Percentiles rank a stretch among this genome's conserved stretches.
phyloP scores from a whole-genome alignment of 257 asterid species.

The Solanum sitiens region DNA sequence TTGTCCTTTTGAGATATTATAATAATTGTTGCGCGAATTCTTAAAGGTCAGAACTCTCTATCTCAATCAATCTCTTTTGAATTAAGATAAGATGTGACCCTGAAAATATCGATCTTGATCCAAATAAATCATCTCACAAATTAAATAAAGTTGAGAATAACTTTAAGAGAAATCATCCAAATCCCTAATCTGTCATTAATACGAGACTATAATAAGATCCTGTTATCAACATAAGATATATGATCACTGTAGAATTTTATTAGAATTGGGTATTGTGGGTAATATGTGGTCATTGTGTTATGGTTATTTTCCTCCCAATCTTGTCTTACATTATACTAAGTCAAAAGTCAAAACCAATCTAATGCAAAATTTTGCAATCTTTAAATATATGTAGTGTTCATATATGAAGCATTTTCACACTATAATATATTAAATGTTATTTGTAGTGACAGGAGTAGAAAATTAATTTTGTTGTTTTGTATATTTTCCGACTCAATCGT shows the following conservation, averaged over 20 bases:
- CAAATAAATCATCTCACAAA: not conserved
- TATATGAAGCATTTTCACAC: not conserved
- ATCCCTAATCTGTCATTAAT: not conserved
- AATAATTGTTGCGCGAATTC: not conserved
- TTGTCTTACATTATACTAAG: not conserved
- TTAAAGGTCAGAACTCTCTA: not conserved
- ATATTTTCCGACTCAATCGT: not conserved
- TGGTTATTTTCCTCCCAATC: not conserved
- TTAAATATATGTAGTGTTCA: not conserved
- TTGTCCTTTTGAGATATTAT: no score
- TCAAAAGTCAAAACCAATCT: not conserved
- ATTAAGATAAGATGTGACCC: accelerated
- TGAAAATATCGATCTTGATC: not conserved
- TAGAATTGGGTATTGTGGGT: not conserved
- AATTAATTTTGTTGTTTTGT: not conserved
- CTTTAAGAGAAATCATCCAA: not conserved
- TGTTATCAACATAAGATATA: not conserved
- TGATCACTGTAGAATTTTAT: not conserved
- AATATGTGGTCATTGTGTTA: not conserved
- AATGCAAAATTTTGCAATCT: not conserved
- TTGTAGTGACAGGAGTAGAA: not conserved
- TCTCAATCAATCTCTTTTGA: not conserved
- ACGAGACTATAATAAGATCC: not conserved
- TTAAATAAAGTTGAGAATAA: not conserved
- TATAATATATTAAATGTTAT: not conserved